Evolutionary conservation across 495 filamentous ascomycete genomes (phyloP).

Genomic region (Penicillium verhagenii): DNA sequence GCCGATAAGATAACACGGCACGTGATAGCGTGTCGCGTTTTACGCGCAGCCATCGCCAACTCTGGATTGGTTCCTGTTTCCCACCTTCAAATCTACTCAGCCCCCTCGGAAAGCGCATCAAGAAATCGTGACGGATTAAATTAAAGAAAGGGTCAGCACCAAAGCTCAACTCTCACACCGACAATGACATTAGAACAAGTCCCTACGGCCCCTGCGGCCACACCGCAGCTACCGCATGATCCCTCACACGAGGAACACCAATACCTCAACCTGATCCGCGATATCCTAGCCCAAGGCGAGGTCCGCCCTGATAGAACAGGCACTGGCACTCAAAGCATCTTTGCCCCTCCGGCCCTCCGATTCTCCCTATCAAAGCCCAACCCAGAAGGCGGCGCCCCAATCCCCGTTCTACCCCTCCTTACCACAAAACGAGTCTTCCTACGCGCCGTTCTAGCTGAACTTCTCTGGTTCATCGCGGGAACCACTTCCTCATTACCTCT

Average conservation of each 20-base stretch:
- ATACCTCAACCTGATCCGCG: conserved; percentile 72
- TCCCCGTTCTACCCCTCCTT: conserved; percentile 79
- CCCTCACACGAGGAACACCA: conserved; percentile 68
- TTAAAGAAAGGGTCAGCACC: not conserved
- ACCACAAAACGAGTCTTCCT: conserved; percentile 97
- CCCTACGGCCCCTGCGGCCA: conserved; percentile 8
- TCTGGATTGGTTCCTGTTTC: not conserved
- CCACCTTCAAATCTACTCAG: not conserved
- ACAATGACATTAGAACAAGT: conserved; percentile 28
- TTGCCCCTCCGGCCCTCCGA: conserved; percentile 80
- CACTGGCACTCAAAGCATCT: conserved; percentile 86
- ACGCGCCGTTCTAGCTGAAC: conserved; percentile 85
- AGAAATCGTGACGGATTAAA: not conserved
- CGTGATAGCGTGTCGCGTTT: conserved; percentile 23
- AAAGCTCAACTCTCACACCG: not conserved
- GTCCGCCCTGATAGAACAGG: conserved; percentile 85
- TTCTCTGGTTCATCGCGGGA: conserved; percentile 94
- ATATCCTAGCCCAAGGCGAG: conserved; percentile 74
- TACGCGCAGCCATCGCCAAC: conserved; percentile 8
- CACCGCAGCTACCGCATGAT: conserved; percentile 18
- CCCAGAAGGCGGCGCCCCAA: conserved; percentile 31
- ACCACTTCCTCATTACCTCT: conserved; percentile 74
- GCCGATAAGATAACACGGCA: conserved; percentile 10
- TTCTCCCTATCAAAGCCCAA: conserved; percentile 71
- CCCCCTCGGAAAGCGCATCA: not conserved